A percentile compares a stretch with the other conserved stretches of the same genome.
phyloP scores from a whole-genome alignment of 306 rosid species.

The Alnus glutinosa region DNA sequence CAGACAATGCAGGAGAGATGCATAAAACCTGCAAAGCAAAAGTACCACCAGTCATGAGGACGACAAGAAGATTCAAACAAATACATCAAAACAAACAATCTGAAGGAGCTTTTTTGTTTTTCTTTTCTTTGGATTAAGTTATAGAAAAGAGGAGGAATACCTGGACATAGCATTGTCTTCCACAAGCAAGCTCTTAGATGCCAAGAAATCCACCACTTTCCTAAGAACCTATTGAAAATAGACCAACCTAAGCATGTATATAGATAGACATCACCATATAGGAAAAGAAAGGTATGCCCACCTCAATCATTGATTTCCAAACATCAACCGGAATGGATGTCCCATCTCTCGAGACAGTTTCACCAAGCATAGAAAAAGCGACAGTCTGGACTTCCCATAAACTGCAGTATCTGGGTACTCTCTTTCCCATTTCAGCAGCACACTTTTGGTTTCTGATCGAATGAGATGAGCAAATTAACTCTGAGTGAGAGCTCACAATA shows the following conservation, averaged over 20 bases:
- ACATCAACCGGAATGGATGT: constrained; percentile 57
- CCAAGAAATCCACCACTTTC: constrained; percentile 80
- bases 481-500: constrained; percentile 51
- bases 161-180: constrained; percentile 69
- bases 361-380: constrained; percentile 71
- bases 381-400: constrained; percentile 69
- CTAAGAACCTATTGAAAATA: constrained; percentile 57
- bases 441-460: constrained; percentile 37
- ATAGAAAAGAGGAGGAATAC: constrained; percentile 36
- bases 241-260: constrained; percentile 25
- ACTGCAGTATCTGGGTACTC: constrained; percentile 38
- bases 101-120: constrained; percentile 1
- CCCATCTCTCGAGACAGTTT: constrained; percentile 65
- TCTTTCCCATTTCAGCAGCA: constrained; percentile 36
- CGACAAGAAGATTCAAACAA: constrained; percentile 1
- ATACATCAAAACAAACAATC: constrained; percentile 16
- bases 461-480: constrained; percentile 33
- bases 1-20: constrained; percentile 67
- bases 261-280: constrained; percentile 7
- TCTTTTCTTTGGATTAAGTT: constrained; percentile 21
- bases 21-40: constrained; percentile 72
- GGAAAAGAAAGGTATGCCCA: constrained; percentile 18
- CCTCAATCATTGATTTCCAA: constrained; percentile 82
- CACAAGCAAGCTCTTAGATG: constrained; percentile 51
- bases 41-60: constrained; percentile 28